Evolutionary conservation across 140 eudicot species (phyloP), one percentile per base, ranked within the genome.

Genomic region (Senecio squalidus): DNA sequence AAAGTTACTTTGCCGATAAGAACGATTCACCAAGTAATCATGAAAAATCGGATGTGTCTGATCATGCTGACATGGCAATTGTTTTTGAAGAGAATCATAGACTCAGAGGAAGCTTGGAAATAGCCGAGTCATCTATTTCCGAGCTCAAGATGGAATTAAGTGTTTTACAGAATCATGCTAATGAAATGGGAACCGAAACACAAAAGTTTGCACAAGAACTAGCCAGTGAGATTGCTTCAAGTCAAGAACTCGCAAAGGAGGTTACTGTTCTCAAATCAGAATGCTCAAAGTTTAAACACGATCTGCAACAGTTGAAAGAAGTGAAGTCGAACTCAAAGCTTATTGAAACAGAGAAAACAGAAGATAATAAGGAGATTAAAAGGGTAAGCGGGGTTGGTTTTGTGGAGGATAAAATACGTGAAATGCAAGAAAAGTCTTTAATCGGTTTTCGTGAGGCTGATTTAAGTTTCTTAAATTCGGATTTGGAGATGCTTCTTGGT

Each of bases 51-150:
- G 71, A 75, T 9, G 43, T 72, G 48, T 74, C 83, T 49, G 77
- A 74, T 62, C 69, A 58, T 49, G 44, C 72, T 52, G 82, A 82
- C 36, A 36, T 92, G 64, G 77, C 77, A 27, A 34, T 69, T 59
- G 80, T 76, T 69, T 70, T 62, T 58, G 92, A 79, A 72, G 95
- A 84, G 77, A 87, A 87, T 58, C 65, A 48, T 49, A 65, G 78
- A 56, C 95, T 92, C 20, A 74, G 79, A 66, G 84, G 58, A 55
- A 77, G 84, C 78, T 68, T 88, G 84, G 96, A 82, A 39, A 77
- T 70, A 36, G 89, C 99, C 2, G 95, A 92, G 55, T 82, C 88
- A 30, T 79, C 99, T n/a, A 58, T 92, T 46, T 70, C 65, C 16
- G 84, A 88, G 67, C 89, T 92, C 38, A 84, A 76, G 71, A 55